These are phyloP conservation scores for Coniferiporia weirii DNA, from an alignment of 1,284 basidiomycete species.

Conservation along the genomic window DNA sequence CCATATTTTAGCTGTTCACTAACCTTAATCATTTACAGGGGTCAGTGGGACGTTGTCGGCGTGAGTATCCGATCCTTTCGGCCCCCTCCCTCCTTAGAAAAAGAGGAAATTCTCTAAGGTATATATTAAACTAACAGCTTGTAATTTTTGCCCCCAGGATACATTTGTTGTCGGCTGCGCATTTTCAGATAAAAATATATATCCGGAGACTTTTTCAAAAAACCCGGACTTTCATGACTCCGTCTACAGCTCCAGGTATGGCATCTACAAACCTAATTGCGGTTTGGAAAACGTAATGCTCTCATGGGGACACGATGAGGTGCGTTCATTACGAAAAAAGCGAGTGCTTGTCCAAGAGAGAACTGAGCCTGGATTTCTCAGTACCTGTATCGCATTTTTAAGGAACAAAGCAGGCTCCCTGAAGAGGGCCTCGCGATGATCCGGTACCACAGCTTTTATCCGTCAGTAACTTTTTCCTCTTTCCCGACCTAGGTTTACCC, in stretches of 20 bases:
- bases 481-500: background rate
- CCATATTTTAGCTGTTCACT: slow-evolving; percentile 24
- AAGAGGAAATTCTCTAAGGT: background rate
- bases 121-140: slow-evolving; percentile 75
- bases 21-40: slow-evolving; percentile 31
- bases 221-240: slow-evolving; percentile 75
- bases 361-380: slow-evolving; percentile 34
- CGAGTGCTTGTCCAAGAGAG: background rate
- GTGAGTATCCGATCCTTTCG: slow-evolving; percentile 35
- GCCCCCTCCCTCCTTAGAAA: too few species aligned
- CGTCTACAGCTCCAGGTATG: slow-evolving; percentile 75
- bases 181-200: slow-evolving; percentile 81
- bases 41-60: slow-evolving; percentile 91
- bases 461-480: slow-evolving; percentile 37
- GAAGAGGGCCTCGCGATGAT: slow-evolving; percentile 86
- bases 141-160: slow-evolving; percentile 43
- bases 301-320: slow-evolving; percentile 85
- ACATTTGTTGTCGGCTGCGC: slow-evolving; percentile 86
- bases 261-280: slow-evolving; percentile 81
- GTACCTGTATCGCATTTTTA: slow-evolving; percentile 73
- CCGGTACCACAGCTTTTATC: slow-evolving; percentile 91
- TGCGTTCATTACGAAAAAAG: background rate
- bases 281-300: slow-evolving; percentile 90
- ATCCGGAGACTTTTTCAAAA: slow-evolving; percentile 75
- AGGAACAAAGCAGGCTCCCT: slow-evolving; percentile 73